A percentile compares a stretch with the other conserved stretches of the same genome.
These are phyloP conservation scores for Oryza meridionalis DNA, from an alignment of 176 grass and related monocot genomes.

Conservation along the genomic window DNA sequence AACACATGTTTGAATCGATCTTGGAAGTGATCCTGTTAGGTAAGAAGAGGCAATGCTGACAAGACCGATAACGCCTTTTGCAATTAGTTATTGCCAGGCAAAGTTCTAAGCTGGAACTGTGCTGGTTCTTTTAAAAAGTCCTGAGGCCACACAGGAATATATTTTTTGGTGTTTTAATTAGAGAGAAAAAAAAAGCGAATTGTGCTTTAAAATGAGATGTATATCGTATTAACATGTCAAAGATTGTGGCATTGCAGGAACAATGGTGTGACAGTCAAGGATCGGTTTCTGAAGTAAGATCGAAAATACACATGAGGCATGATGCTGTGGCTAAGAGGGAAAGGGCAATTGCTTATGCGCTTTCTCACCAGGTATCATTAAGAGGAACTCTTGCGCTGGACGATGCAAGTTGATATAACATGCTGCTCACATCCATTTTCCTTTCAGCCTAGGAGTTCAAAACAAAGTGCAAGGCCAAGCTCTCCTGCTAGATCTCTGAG, in stretches of 20 bases:
- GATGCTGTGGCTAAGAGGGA: slow-evolving; percentile 75
- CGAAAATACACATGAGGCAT: slow-evolving; percentile 69
- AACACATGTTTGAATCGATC: slow-evolving; percentile 37
- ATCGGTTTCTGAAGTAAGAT: slow-evolving; percentile 62
- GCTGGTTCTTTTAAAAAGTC: background rate
- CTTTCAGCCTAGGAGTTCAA: slow-evolving; percentile 57
- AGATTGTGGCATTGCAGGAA: slow-evolving; percentile 46
- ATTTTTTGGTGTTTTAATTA: background rate
- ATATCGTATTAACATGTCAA: background rate
- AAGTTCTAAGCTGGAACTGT: slow-evolving; percentile 15
- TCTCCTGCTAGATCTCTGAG: slow-evolving; percentile 52
- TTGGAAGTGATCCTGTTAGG: slow-evolving; percentile 40
- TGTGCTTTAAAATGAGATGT: background rate
- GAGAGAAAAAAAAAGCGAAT: background rate
- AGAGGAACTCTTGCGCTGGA: background rate
- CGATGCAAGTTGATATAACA: background rate
- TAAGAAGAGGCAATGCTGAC: slow-evolving; percentile 40
- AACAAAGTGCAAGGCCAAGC: slow-evolving; percentile 44
- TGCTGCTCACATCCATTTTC: background rate
- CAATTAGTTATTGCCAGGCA: background rate
- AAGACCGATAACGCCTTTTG: slow-evolving; percentile 27
- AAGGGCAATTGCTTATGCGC: slow-evolving; percentile 67
- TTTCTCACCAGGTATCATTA: slow-evolving; percentile 62
- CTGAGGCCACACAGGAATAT: background rate
- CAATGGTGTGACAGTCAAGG: slow-evolving; percentile 74